Evolutionary conservation across 192 early-diverging fungal genomes (phyloP).

Genomic region (Linnemannia hyalina): DNA sequence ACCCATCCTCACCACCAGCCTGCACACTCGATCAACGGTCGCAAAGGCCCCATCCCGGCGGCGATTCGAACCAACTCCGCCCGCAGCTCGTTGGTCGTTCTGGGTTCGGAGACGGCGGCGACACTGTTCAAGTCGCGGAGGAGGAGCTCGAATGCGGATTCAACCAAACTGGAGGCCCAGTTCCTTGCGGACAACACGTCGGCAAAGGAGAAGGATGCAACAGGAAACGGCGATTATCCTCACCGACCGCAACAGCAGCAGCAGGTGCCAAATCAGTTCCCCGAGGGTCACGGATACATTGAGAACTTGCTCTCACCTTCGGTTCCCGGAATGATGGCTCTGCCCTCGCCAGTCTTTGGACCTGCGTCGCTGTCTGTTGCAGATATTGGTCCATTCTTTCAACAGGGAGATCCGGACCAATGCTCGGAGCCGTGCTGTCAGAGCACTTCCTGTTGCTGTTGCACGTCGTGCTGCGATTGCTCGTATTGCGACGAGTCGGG

Average conservation of each 20-base stretch:
- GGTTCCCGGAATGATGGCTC: not conserved
- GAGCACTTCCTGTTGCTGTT: not conserved
- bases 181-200: not conserved
- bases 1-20: not conserved
- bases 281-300: not conserved
- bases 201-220: not conserved
- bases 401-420: not conserved
- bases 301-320: not conserved
- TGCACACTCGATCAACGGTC: not conserved
- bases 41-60: not conserved
- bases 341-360: not conserved
- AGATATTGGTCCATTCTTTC: not conserved
- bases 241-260: not conserved
- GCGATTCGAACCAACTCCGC: not conserved
- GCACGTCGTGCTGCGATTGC: not conserved
- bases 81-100: constrained; percentile 20
- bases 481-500: not conserved
- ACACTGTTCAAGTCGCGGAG: constrained; percentile 29
- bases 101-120: constrained; percentile 25
- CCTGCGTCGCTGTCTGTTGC: not conserved
- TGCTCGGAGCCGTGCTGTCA: not conserved
- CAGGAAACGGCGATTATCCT: not conserved
- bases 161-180: constrained; percentile 5
- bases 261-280: not conserved
- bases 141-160: constrained; percentile 24